Evolutionary conservation across 2,329 filamentous ascomycete species (phyloP), one percentile per base, ranked within the genome.

Genomic region (Phialophora verrucosa): DNA sequence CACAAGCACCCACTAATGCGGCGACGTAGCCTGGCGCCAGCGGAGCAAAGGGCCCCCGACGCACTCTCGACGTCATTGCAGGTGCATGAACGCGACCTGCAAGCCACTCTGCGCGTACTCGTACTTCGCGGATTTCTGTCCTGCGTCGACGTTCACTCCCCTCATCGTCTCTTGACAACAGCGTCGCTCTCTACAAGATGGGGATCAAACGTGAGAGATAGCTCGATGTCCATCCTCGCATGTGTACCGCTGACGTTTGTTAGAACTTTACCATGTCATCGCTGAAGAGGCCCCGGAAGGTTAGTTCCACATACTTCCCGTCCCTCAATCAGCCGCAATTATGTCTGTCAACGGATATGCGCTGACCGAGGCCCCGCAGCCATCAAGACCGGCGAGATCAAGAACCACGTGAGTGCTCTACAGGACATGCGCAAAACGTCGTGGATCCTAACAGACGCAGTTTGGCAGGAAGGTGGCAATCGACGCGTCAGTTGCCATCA

Each of bases 381-480:
- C 38, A 44, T 97, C 84, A 98, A 97, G 80, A 90, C 93, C 76
- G 92, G 95, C 67, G 95, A 99, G 77, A 99, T 99, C 84, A 99
- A 99, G 83, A 94, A 94, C 74, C 95, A 99, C 38, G 49, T 51
- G 20, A 51, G 49, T 29, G 12, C 20, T 51, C 23, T 51, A 6
- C 2, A 12, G 23, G 20, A 17, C 23, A 51, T 12, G 49, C 49
- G 20, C 23, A 51, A 23, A 1, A 7, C 10, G 49, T 51, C 49
- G 12, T 17, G 25, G 10, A 51, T 51, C 4, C 49, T 29, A 51
- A 29, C 25, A 12, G 20, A 27, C 11, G 11, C 49, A 51, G 72
- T 99, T 99, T 77, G 95, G 95, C 70, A 91, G 95, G 78, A 99
- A 99, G 82, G 94, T 99, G 68, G 94, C 94, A 60, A 97, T 97